Percentiles rank a stretch among this genome's conserved stretches.
phyloP scores from a whole-genome alignment of 1,284 basidiomycete species.

The Ustilago tritici region DNA sequence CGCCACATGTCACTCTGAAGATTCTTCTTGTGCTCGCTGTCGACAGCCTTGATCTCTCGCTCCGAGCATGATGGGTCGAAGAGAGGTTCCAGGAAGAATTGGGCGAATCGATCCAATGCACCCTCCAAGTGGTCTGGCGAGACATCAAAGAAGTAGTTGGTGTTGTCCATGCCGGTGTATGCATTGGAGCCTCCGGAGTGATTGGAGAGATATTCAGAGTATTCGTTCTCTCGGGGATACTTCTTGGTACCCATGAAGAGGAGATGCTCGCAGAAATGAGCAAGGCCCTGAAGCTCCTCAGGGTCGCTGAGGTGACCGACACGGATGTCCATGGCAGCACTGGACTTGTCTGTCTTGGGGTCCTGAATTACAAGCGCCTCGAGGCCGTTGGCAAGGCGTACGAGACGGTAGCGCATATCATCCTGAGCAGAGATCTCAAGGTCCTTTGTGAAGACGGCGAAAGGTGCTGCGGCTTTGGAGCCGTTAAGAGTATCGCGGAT shows the following conservation, averaged over 20 bases:
- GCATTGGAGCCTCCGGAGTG: conserved; percentile 94
- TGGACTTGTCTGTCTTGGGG: conserved; percentile 89
- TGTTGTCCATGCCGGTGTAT: conserved; percentile 91
- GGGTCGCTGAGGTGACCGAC: conserved; percentile 96
- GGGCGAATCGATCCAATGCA: conserved; percentile 89
- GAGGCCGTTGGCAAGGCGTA: conserved; percentile 87
- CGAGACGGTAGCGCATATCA: conserved; percentile 73
- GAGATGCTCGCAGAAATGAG: conserved; percentile 94
- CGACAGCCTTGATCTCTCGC: conserved; percentile 94
- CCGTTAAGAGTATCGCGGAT: conserved; percentile 43
- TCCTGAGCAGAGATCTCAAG: conserved; percentile 50
- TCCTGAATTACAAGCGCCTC: conserved; percentile 89
- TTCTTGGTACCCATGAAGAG: conserved; percentile 84
- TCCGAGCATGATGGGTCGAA: conserved; percentile 91
- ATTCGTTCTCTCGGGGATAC: conserved; percentile 68
- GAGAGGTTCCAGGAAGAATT: conserved; percentile 93
- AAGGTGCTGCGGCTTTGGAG: conserved; percentile 46
- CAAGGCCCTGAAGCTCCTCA: conserved; percentile 75
- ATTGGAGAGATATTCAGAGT: conserved; percentile 81
- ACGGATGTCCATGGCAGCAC: conserved; percentile 92
- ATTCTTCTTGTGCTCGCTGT: conserved; percentile 99
- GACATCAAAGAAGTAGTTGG: conserved; percentile 93
- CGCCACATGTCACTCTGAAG: conserved; percentile 94
- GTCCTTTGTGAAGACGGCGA: conserved; percentile 61
- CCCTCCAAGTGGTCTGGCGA: conserved; percentile 84